phyloP scores from a whole-genome alignment of 495 filamentous ascomycete genomes.

The Penicillium waksmanii region DNA sequence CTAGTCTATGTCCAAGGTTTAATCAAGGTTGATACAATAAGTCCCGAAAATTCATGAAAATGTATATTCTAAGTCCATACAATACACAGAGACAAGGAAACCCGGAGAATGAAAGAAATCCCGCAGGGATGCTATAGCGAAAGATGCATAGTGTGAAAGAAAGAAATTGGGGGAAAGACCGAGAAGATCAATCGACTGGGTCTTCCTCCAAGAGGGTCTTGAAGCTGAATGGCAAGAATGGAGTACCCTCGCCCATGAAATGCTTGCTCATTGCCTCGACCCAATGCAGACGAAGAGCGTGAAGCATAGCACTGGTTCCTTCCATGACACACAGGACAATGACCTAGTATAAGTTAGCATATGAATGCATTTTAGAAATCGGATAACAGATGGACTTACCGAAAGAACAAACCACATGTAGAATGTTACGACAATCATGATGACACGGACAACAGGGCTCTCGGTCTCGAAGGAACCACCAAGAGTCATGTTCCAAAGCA shows the following conservation, averaged over 20 bases:
- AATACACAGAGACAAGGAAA: slow-evolving; percentile 23
- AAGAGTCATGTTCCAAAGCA: slow-evolving; percentile 97
- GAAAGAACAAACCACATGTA: slow-evolving; percentile 80
- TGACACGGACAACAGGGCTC: slow-evolving; percentile 67
- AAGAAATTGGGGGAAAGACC: slow-evolving; percentile 20
- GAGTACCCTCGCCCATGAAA: slow-evolving; percentile 91
- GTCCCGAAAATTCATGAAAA: slow-evolving; percentile 1
- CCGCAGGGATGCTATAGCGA: slow-evolving; percentile 22
- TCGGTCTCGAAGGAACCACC: slow-evolving; percentile 66
- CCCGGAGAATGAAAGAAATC: slow-evolving; percentile 22
- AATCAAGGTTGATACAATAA: background rate
- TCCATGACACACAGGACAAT: slow-evolving; percentile 81
- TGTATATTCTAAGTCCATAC: slow-evolving; percentile 27
- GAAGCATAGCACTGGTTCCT: slow-evolving; percentile 87
- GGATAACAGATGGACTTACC: background rate
- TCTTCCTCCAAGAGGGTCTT: slow-evolving; percentile 86
- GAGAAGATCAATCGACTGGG: slow-evolving; percentile 51
- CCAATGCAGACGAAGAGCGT: slow-evolving; percentile 95
- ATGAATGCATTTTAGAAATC: background rate
- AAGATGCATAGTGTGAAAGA: slow-evolving; percentile 15
- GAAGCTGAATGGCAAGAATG: slow-evolving; percentile 94
- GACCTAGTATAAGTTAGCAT: slow-evolving; percentile 50
- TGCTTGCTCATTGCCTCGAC: slow-evolving; percentile 99
- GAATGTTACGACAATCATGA: slow-evolving; percentile 80
- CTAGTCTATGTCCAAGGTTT: background rate